Conservation (phyloP, 129 eudicot genomes). For the Flaveria trinervia region DNA sequence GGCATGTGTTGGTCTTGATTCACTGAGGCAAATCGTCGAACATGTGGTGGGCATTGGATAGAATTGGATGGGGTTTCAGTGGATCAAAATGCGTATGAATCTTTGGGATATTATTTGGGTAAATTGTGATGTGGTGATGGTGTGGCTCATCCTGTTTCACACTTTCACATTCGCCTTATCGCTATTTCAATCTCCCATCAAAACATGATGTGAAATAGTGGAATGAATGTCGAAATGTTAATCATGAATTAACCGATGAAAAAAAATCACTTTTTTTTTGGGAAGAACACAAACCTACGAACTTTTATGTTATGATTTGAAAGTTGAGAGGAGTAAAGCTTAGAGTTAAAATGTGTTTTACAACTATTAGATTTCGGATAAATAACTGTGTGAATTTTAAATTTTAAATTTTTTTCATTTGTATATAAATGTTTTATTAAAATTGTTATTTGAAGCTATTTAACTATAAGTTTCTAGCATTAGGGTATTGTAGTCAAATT, state of each 20-base stretch:
- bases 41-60: constrained; percentile 56
- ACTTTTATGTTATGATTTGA: too few species aligned
- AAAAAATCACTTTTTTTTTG: not conserved
- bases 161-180: constrained; percentile 41
- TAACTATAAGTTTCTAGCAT: too few species aligned
- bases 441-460: too few species aligned
- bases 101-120: constrained; percentile 3
- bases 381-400: too few species aligned
- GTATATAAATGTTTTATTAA: too few species aligned
- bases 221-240: not conserved
- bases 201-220: not conserved
- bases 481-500: too few species aligned
- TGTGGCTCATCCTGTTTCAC: constrained; percentile 40
- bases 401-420: too few species aligned
- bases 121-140: constrained; percentile 18
- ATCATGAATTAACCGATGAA: not conserved
- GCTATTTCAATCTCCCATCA: constrained; percentile 16
- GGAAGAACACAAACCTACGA: not conserved
- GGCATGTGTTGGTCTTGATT: not conserved
- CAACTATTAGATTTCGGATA: too few species aligned
- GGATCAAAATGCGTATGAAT: constrained; percentile 49
- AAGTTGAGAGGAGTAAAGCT: too few species aligned
- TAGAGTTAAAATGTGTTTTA: too few species aligned
- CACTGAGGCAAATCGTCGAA: constrained; percentile 26
- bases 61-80: constrained; percentile 61